These are phyloP conservation scores for Coemansia reversa DNA, from an alignment of 192 early-diverging fungal species.

Conservation along the genomic window DNA sequence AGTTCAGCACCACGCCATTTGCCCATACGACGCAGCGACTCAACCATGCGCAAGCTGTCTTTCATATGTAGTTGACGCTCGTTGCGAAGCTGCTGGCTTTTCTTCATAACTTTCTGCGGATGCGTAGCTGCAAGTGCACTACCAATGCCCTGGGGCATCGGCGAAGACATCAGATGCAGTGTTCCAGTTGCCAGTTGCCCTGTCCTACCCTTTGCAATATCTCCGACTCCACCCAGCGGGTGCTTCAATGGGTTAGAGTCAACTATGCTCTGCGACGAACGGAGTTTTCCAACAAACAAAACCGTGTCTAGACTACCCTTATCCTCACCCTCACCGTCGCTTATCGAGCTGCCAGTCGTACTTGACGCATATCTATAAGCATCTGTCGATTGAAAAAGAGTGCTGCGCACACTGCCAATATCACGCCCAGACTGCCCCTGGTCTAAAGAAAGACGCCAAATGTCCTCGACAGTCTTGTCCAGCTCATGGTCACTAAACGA, in stretches of 20 bases:
- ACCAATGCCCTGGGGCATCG: conserved; percentile 18
- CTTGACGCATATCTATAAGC: not conserved
- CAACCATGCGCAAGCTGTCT: conserved; percentile 46
- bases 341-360: not conserved
- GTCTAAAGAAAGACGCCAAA: not conserved
- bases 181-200: not conserved
- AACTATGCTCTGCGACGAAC: conserved; percentile 4
- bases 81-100: conserved; percentile 27
- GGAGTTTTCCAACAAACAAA: conserved; percentile 39
- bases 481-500: conserved; percentile 6
- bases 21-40: conserved; percentile 50
- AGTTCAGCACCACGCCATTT: conserved; percentile 27
- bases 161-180: conserved; percentile 25
- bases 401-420: not conserved
- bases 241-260: not conserved
- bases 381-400: not conserved
- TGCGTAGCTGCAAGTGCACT: conserved; percentile 20
- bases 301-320: conserved; percentile 37
- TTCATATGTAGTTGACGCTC: conserved; percentile 19
- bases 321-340: conserved; percentile 15
- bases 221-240: not conserved
- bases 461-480: not conserved
- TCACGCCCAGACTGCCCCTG: not conserved
- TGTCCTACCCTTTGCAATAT: conserved; percentile 2
- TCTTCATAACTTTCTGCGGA: conserved; percentile 44